phyloP scores from a whole-genome alignment of 2,329 filamentous ascomycete species.

The Calonectria leucothoes region DNA sequence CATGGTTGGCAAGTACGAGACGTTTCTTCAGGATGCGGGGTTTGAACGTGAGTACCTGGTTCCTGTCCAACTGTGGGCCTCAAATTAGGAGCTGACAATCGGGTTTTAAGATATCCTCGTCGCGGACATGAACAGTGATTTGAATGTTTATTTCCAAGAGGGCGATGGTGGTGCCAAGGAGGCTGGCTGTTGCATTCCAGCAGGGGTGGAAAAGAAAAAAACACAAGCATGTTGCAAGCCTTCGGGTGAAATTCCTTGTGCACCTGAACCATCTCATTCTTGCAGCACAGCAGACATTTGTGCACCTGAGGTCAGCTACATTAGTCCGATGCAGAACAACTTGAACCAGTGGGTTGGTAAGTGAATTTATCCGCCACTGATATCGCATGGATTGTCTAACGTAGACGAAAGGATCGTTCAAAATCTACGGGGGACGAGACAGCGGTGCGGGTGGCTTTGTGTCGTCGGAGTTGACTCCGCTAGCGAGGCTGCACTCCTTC shows the following conservation, averaged over 20 bases:
- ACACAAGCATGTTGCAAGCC: neutral
- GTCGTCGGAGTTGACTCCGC: no score
- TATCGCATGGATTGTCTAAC: neutral
- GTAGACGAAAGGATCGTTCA: neutral
- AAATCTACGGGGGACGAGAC: no score
- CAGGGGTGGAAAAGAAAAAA: neutral
- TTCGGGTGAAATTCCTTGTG: neutral
- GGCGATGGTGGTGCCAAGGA: slow-evolving; percentile 34
- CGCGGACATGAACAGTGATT: slow-evolving; percentile 57
- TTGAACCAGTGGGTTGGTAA: slow-evolving; percentile 64
- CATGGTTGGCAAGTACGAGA: slow-evolving; percentile 61
- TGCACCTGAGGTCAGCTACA: neutral
- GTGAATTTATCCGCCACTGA: slow-evolving; percentile 35
- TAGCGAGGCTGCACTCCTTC: no score
- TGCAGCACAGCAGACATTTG: slow-evolving; percentile 8
- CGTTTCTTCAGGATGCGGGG: slow-evolving; percentile 61
- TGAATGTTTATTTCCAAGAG: slow-evolving; percentile 59
- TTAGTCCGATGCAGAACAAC: slow-evolving; percentile 48
- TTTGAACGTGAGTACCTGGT: slow-evolving; percentile 59
- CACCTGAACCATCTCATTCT: neutral
- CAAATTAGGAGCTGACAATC: neutral
- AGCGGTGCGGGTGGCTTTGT: no score
- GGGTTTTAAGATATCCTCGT: slow-evolving; percentile 53
- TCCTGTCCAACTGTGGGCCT: neutral
- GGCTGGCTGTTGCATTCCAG: neutral